phyloP scores from a whole-genome alignment of 108 stramenopile genomes.

The Aurantiochytrium sp. region DNA sequence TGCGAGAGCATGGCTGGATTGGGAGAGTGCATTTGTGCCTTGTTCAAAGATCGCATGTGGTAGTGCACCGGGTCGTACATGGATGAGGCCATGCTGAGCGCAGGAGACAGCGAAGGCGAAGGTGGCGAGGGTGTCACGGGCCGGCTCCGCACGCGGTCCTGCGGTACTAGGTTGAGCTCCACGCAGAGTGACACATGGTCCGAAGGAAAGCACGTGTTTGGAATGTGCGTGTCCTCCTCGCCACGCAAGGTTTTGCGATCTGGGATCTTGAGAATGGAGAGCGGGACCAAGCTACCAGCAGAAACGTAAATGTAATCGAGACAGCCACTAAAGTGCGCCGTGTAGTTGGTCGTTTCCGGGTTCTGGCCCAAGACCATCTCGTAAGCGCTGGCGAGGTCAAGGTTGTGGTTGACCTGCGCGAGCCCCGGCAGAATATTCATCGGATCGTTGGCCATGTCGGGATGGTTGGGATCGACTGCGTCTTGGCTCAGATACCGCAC shows the following conservation, averaged over 20 bases:
- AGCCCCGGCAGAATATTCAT: slow-evolving; percentile 74
- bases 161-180: slow-evolving; percentile 61
- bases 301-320: slow-evolving; percentile 96
- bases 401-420: slow-evolving; percentile 71
- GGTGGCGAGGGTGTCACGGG: slow-evolving; percentile 12
- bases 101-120: background rate
- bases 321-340: slow-evolving; percentile 75
- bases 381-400: slow-evolving; percentile 82
- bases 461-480: slow-evolving; percentile 65
- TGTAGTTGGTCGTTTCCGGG: slow-evolving; percentile 90
- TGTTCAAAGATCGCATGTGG: background rate
- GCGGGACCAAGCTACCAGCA: slow-evolving; percentile 66
- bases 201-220: slow-evolving; percentile 81
- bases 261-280: slow-evolving; percentile 77
- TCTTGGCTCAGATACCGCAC: slow-evolving; percentile 82
- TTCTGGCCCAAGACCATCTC: slow-evolving; percentile 80
- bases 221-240: slow-evolving; percentile 73
- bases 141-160: slow-evolving; percentile 15
- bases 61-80: background rate
- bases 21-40: background rate
- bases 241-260: slow-evolving; percentile 61
- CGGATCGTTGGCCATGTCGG: slow-evolving; percentile 43
- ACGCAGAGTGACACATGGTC: slow-evolving; percentile 93
- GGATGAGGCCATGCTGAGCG: background rate
- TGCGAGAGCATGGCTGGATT: background rate